Conservation (phyloP, 2,329 filamentous ascomycete species). For the Colletotrichum liriopes region DNA sequence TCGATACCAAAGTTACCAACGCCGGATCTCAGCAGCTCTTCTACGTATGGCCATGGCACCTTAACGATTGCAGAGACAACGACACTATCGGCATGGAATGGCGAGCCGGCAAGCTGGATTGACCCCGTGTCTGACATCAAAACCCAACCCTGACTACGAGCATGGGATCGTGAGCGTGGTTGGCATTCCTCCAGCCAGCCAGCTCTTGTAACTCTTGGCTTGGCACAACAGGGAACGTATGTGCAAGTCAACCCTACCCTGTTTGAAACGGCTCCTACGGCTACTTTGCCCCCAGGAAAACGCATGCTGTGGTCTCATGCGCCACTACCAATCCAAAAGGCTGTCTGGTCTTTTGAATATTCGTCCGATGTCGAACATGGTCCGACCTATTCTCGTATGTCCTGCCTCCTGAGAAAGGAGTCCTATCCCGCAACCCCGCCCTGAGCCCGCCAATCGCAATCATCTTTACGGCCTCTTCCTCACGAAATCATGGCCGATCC, state of each 20-base stretch:
- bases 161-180: slow-evolving; percentile 5
- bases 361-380: slow-evolving; percentile 26
- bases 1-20: neutral
- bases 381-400: slow-evolving; percentile 19
- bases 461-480: neutral
- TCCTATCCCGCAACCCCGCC: neutral
- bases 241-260: neutral
- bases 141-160: slow-evolving; percentile 12
- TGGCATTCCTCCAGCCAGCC: slow-evolving; percentile 7
- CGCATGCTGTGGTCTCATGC: slow-evolving; percentile 26
- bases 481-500: neutral
- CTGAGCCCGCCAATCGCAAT: slow-evolving; percentile 34
- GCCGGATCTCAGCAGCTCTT: neutral
- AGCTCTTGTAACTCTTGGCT: neutral
- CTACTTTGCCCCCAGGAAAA: neutral
- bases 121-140: slow-evolving; percentile 1
- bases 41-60: neutral
- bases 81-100: neutral
- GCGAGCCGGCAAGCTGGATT: neutral
- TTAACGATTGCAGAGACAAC: neutral
- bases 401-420: neutral
- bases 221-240: neutral
- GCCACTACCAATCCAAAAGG: slow-evolving; percentile 7
- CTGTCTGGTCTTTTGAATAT: slow-evolving; percentile 1
- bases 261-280: slow-evolving; percentile 29